These are phyloP conservation scores for Beauveria medogensis DNA, from an alignment of 2,329 filamentous ascomycete genomes.

Conservation along the genomic window DNA sequence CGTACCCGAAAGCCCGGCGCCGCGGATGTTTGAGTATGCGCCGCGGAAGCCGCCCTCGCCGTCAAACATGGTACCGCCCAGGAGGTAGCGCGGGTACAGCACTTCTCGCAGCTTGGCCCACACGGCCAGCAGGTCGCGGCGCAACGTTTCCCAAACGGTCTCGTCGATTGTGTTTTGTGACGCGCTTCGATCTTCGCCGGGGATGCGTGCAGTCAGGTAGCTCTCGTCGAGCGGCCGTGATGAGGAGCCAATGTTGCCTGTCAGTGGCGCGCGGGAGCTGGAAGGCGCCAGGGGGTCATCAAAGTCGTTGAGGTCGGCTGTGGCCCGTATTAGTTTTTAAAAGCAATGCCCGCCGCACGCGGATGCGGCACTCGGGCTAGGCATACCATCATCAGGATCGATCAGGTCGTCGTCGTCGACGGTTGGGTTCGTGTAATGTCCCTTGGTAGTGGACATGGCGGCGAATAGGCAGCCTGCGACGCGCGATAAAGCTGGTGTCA, in stretches of 20 bases:
- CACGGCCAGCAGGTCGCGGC: constrained; percentile 81
- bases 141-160: constrained; percentile 93
- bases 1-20: constrained; percentile 49
- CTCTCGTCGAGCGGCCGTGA: constrained; percentile 56
- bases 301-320: constrained; percentile 83
- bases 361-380: neutral
- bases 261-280: constrained; percentile 70
- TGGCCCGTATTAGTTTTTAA: constrained; percentile 14
- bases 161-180: constrained; percentile 94
- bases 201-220: constrained; percentile 82
- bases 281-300: constrained; percentile 70
- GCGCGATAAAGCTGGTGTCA: neutral
- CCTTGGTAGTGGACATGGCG: constrained; percentile 39
- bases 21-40: constrained; percentile 53
- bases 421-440: constrained; percentile 54
- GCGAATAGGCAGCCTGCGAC: neutral
- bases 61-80: constrained; percentile 61
- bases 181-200: constrained; percentile 85
- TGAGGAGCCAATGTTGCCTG: constrained; percentile 71
- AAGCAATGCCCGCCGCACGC: neutral
- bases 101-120: constrained; percentile 99
- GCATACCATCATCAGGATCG: constrained; percentile 68
- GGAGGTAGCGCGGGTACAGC: constrained; percentile 88
- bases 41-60: constrained; percentile 45
- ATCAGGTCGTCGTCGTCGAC: constrained; percentile 64